Evolutionary conservation across 495 filamentous ascomycete genomes (phyloP).

Genomic region (Tuber calosporum): DNA sequence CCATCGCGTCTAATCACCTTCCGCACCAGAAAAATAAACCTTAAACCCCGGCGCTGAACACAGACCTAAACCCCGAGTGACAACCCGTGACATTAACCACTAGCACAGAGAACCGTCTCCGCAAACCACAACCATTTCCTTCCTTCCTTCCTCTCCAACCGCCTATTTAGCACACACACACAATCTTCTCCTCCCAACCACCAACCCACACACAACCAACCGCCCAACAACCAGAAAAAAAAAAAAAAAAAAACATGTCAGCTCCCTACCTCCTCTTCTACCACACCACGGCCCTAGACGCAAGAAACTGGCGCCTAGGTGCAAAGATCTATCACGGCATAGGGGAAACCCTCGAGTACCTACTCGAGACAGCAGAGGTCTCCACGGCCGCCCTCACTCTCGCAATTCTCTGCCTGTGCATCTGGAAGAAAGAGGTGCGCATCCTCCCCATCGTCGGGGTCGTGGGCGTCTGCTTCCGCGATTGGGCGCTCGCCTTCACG

Average conservation of each 20-base stretch:
- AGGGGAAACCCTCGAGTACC: not conserved
- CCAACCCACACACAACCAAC: not conserved
- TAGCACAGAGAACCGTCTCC: not conserved
- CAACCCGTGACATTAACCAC: not conserved
- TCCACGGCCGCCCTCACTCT: not conserved
- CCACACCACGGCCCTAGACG: not conserved
- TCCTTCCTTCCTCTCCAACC: not conserved
- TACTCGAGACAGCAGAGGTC: not conserved
- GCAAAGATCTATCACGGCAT: not conserved
- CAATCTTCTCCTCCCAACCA: not conserved
- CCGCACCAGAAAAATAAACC: not conserved
- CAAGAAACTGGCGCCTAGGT: not conserved
- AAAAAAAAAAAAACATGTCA: not conserved
- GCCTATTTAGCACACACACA: not conserved
- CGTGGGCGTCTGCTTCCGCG: not conserved
- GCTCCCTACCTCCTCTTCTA: not conserved
- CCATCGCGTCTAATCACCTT: not conserved
- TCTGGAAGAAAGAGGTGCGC: not conserved
- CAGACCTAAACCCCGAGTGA: conserved; percentile 2
- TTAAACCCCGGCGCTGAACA: not conserved
- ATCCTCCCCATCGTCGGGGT: not conserved
- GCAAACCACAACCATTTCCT: not conserved
- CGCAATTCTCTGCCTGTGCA: not conserved
- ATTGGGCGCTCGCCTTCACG: not conserved
- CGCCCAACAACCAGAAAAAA: not conserved